These are phyloP conservation scores for Talaromyces islandicus DNA, from an alignment of 2,329 filamentous ascomycete genomes.

Conservation along the genomic window DNA sequence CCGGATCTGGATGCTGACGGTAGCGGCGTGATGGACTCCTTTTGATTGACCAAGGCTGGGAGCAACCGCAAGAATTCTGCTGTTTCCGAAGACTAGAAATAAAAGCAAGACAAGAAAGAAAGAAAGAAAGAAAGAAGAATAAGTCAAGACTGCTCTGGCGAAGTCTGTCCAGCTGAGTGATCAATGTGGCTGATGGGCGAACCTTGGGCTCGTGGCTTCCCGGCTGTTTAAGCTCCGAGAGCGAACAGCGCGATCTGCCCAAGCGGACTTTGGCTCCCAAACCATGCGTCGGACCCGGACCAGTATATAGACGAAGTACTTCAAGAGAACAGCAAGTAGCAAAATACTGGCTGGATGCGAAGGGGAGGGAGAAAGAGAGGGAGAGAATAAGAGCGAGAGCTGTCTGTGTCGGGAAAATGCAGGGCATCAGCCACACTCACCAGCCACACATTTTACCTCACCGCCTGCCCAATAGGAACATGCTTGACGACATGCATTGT, in stretches of 20 bases:
- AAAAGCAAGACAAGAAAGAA: neutral
- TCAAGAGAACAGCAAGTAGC: neutral
- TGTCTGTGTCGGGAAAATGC: neutral
- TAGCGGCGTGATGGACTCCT: neutral
- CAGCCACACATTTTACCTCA: neutral
- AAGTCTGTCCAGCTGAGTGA: neutral
- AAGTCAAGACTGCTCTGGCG: neutral
- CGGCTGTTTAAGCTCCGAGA: neutral
- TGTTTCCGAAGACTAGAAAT: neutral
- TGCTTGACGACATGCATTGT: neutral
- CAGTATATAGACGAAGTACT: neutral
- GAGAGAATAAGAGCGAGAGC: neutral
- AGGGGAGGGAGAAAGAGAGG: neutral
- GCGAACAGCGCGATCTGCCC: neutral
- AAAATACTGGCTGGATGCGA: neutral
- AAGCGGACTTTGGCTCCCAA: neutral
- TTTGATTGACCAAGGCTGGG: neutral
- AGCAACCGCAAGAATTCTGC: neutral
- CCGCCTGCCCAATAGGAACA: neutral
- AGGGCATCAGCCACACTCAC: neutral
- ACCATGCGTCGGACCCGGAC: neutral
- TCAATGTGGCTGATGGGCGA: neutral
- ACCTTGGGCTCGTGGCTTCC: neutral
- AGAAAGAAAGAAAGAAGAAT: neutral
- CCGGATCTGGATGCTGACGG: neutral